Base-by-base conservation (phyloP, 208 protist species). In the Tritrichomonas foetus region DNA sequence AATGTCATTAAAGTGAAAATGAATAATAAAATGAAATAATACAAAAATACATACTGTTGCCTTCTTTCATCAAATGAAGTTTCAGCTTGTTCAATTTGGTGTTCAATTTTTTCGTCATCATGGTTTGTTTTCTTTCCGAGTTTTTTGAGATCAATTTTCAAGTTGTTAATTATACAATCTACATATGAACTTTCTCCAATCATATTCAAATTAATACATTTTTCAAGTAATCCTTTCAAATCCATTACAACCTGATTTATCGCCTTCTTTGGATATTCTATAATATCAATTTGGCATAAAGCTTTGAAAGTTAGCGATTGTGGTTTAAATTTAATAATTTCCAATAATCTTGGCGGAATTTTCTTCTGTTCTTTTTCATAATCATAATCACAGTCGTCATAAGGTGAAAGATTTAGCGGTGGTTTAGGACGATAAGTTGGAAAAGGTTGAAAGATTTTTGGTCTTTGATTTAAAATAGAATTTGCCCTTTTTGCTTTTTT, bases 291-390 rank as follows among this genome's bases (percentile, higher is more conserved):
- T 30, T 41, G 39, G 41, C 74, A 82, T 30, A 82, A 49, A 50
- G 74, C 74, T 25, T 50, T 30, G 16, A 82, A 82, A n/a, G 41
- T 50, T 50, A 82, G 8, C 3, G 33, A 47, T 50, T 82, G 33
- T 1, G 33, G 41, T 16, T 14, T 30, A 82, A 50, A 49, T n/a
- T 82, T 20, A 25, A 82, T 47, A 25, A 82, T 47, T 30, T 82
- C 74, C 8, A 82, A 25, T 30, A 82, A 27, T 82, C 22, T 50
- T 82, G 74, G 74, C 20, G 74, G 74, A 82, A 82, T 82, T 82
- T 82, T 82, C 0, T 5, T 39, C 44, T 14, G 20, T 44, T n/a
- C 69, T 78, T 78, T 14, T 9, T 78, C 69, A 14, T 1, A 8
- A 20, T 78, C 69, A n/a, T 47, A 78, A 39, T n/a, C 33, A 3